These are phyloP conservation scores for Arachnomyces sp. DNA, from an alignment of 2,329 filamentous ascomycete species.

Conservation along the genomic window DNA sequence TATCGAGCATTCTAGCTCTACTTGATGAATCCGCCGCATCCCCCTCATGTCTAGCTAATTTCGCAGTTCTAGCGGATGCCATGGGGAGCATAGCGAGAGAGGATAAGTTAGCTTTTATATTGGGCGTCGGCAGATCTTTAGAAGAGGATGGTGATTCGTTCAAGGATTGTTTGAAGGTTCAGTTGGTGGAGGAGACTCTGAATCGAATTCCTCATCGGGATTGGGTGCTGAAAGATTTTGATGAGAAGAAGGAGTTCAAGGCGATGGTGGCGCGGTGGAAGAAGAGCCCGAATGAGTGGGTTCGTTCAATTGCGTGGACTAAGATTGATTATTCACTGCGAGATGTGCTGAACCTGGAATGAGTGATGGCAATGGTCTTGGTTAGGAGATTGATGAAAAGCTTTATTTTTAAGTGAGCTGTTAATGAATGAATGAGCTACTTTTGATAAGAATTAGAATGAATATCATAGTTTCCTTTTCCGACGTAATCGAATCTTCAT, in stretches of 20 bases:
- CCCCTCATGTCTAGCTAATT: constrained; percentile 1
- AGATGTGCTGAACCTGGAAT: too few relatives aligned
- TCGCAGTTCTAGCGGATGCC: neutral
- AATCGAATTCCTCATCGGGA: neutral
- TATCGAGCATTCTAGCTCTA: neutral
- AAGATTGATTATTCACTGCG: too few relatives aligned
- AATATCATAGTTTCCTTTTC: too few relatives aligned
- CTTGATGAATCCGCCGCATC: neutral
- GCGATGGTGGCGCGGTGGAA: constrained; percentile 2
- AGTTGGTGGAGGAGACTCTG: neutral
- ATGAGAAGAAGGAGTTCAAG: constrained; percentile 1
- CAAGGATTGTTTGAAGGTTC: neutral
- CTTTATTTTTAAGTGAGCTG: too few relatives aligned
- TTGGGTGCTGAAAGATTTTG: neutral
- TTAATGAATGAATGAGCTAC: too few relatives aligned
- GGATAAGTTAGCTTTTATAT: neutral
- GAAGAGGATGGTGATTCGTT: neutral
- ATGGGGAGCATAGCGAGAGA: neutral
- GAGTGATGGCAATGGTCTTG: too few relatives aligned
- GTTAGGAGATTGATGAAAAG: too few relatives aligned
- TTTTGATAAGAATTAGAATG: too few relatives aligned
- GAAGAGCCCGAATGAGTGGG: constrained; percentile 4
- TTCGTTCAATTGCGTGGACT: constrained; percentile 1
- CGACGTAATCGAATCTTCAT: too few relatives aligned
- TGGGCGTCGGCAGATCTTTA: neutral